phyloP scores from a whole-genome alignment of 2,329 filamentous ascomycete species.

The Aureobasidium pullulans region DNA sequence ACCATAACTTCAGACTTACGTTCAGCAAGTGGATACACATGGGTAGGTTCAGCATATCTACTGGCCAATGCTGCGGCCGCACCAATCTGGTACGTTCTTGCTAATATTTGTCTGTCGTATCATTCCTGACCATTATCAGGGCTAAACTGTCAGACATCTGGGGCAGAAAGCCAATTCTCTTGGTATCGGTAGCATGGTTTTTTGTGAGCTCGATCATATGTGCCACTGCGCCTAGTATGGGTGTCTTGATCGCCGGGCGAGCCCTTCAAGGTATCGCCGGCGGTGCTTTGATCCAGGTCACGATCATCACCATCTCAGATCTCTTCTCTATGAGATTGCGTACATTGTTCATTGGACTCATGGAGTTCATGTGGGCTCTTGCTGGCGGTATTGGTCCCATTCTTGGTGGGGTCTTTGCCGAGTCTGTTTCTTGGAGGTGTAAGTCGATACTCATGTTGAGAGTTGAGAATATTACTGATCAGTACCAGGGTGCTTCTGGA shows the following conservation, averaged over 20 bases:
- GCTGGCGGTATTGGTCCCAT: slow-evolving; percentile 47
- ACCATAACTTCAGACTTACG: slow-evolving; percentile 51
- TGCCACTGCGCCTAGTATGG: slow-evolving; percentile 40
- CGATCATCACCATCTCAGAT: slow-evolving; percentile 48
- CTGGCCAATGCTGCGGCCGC: slow-evolving; percentile 19
- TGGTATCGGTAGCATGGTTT: slow-evolving; percentile 43
- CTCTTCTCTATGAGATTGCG: slow-evolving; percentile 41
- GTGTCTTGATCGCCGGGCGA: slow-evolving; percentile 47
- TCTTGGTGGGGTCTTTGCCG: slow-evolving; percentile 30
- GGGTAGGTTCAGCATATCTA: slow-evolving; percentile 55
- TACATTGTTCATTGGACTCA: slow-evolving; percentile 42
- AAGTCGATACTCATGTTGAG: slow-evolving; percentile 13
- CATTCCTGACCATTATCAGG: background rate
- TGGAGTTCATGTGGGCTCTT: slow-evolving; percentile 48
- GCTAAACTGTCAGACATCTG: slow-evolving; percentile 54
- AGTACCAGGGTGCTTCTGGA: slow-evolving; percentile 35
- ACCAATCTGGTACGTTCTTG: slow-evolving; percentile 17
- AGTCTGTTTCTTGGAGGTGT: slow-evolving; percentile 32
- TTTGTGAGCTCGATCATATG: slow-evolving; percentile 44
- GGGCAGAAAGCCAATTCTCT: slow-evolving; percentile 48
- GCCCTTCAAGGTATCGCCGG: slow-evolving; percentile 48
- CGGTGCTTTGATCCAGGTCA: slow-evolving; percentile 46
- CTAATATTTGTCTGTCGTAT: background rate
- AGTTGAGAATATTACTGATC: background rate
- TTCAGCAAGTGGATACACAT: slow-evolving; percentile 64